A percentile compares a stretch with the other conserved stretches of the same genome.
Evolutionary conservation across 306 rosid genomes (phyloP).

Genomic region (Cicer judaicum): DNA sequence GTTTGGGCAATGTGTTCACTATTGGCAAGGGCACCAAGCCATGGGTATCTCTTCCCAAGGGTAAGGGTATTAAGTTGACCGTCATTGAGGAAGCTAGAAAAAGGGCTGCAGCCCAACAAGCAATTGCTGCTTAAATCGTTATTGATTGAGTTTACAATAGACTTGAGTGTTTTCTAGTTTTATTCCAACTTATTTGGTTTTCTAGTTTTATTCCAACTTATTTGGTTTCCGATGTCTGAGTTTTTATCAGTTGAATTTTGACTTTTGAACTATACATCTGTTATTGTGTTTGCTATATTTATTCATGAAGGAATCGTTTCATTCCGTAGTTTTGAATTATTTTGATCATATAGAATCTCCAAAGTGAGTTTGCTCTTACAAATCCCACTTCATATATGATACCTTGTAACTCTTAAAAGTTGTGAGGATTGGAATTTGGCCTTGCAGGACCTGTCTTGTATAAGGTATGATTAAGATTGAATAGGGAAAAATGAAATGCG

Average conservation of each 20-base stretch:
- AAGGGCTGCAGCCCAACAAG: conserved; percentile 68
- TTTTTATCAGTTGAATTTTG: conserved; percentile 43
- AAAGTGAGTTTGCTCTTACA: background rate
- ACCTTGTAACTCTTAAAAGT: too few species aligned
- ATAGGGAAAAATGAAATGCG: too few species aligned
- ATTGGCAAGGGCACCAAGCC: conserved; percentile 79
- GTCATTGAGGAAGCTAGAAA: conserved; percentile 82
- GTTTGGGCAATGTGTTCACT: conserved; percentile 73
- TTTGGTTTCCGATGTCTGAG: conserved; percentile 17
- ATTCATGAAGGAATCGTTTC: background rate
- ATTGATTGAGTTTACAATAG: conserved; percentile 12
- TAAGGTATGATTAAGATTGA: too few species aligned
- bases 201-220: conserved; percentile 26
- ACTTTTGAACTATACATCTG: conserved; percentile 37
- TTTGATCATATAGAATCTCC: background rate
- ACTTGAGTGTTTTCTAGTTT: conserved; percentile 35
- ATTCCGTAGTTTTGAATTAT: background rate
- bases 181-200: conserved; percentile 23
- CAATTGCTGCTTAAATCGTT: conserved; percentile 55
- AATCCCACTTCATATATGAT: background rate
- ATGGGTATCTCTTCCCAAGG: conserved; percentile 76
- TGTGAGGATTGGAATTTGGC: too few species aligned
- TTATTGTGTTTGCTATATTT: conserved; percentile 24
- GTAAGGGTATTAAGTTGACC: conserved; percentile 81
- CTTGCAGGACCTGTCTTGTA: too few species aligned